Percentiles rank a stretch among this genome's conserved stretches.
Evolutionary conservation across 257 asterid genomes (phyloP).

Genomic region (Solanum verrucosum): DNA sequence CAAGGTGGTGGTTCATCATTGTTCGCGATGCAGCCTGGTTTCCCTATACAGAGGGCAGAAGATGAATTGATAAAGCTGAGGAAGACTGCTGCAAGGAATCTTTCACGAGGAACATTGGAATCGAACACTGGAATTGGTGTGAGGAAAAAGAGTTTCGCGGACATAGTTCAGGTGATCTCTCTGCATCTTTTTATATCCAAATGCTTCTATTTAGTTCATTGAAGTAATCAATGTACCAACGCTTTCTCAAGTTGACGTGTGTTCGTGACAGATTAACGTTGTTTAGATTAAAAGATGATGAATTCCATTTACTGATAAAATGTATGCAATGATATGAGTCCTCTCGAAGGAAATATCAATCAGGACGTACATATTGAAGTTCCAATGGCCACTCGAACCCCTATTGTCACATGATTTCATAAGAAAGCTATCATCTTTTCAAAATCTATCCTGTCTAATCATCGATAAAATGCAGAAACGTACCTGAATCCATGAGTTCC

Average conservation of each 20-base stretch:
- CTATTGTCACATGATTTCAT: background rate
- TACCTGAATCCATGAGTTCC: background rate
- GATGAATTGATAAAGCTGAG: slow-evolving; percentile 50
- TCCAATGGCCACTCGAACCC: no score
- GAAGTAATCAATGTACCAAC: background rate
- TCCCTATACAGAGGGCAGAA: slow-evolving; percentile 38
- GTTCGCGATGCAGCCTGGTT: slow-evolving; percentile 38
- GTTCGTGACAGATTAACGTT: background rate
- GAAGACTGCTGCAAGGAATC: slow-evolving; percentile 52
- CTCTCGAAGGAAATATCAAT: no score
- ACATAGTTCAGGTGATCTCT: slow-evolving; percentile 58
- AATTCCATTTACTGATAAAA: no score
- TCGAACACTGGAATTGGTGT: slow-evolving; percentile 48
- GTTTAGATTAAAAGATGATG: no score
- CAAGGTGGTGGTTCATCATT: slow-evolving; percentile 22
- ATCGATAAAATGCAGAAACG: background rate
- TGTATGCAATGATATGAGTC: no score
- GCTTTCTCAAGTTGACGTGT: background rate
- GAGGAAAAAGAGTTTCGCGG: slow-evolving; percentile 85
- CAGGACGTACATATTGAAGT: no score
- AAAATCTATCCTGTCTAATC: background rate
- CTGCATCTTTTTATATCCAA: background rate
- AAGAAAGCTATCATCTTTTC: background rate
- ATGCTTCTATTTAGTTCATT: background rate
- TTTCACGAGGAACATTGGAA: slow-evolving; percentile 15